Evolutionary conservation across 192 early-diverging fungal species (phyloP), one percentile per base, ranked within the genome.

Genomic region (Diversispora eburnea): DNA sequence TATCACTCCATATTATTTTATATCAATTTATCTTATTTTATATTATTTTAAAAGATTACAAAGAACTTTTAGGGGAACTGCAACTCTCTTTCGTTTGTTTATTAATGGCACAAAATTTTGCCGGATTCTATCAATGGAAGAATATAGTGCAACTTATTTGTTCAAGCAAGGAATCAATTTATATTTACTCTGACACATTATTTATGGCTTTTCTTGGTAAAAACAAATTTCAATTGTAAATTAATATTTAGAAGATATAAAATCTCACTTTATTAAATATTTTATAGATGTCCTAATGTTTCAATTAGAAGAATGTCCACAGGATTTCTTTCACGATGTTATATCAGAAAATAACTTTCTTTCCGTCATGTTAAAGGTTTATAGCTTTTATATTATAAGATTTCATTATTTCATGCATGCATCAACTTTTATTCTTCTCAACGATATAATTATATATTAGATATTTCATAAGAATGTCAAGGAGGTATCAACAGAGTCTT

Each of bases 61-160:
- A 74, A 48, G 67, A 77, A 1, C 59, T 93, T 48, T 77, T 97
- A 5, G 95, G 90, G 46, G 95, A 97, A 76, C 69, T 97, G 47
- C 90, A 95, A 77, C 81, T 97, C 6, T 78, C 92, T 6, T 97
- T 94, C 76, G 77, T 95, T 6, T 79, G 92, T 20, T 84, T 94
- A 49, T 83, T 93, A 48, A 83, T 92, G 1, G 94, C 88, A 3
- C 88, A 94, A 72, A 90, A 94, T 48, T 95, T 88, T 66, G 84
- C 94, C 9, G 93, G 92, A 0, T 87, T 95, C 55, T 88, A 94
- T 70, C 93, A 95, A 78, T 97, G 93, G 93, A 95, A 95, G 58
- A 80, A 83, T 41, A 43, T 95, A 8, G 75, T 94, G n/a, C 87
- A 91, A 8, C 58, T 95, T 42, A 67, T 94, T 3, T 88, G 89